Evolutionary conservation across 257 asterid genomes (phyloP), one percentile per base, ranked within the genome.

Genomic region (Ophiorrhiza pumila): DNA sequence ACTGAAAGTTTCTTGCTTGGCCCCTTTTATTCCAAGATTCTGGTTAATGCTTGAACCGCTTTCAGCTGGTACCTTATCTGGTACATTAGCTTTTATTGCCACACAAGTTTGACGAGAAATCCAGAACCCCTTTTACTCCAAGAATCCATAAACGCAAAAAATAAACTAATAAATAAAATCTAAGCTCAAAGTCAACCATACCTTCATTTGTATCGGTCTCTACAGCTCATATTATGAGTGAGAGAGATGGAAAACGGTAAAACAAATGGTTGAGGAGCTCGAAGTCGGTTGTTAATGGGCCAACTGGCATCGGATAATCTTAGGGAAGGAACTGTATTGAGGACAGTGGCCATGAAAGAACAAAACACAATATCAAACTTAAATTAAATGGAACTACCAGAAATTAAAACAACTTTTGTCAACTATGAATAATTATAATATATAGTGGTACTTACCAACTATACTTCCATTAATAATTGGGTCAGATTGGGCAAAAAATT

Each of bases 181-280:
- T 11, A 67, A 49, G 31, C 1, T 9, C 43, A 65, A 27, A 22
- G 64, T 11, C 4, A 64, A 39, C 3, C 80, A 47, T 65, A 89
- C 98, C 87, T 85, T 91, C 84, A 75, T 90, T 76, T 25, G 94
- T 83, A 76, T 91, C 98, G 56, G 89, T 88, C 78, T 91, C 98
- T 65, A 95, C 46, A 71, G 97, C 96, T 71, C 91, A 35, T 31
- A 66, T 85, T 83, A 91, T 95, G 83, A 70, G 76, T 60, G 65
- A 84, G 29, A 25, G 84, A 85, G 70, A 77, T 39, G 71, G 81
- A 73, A 78, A 80, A 68, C 17, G 90, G 88, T 7, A 85, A 77
- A 34, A 81, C 61, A 39, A 85, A 81, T 41, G 20, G 39, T 43
- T 41, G 82, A 34, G 83, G 85, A 71, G 78, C 79, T 62, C 73